phyloP scores from a whole-genome alignment of 1,284 basidiomycete species.

The Phenoliferia sp. region DNA sequence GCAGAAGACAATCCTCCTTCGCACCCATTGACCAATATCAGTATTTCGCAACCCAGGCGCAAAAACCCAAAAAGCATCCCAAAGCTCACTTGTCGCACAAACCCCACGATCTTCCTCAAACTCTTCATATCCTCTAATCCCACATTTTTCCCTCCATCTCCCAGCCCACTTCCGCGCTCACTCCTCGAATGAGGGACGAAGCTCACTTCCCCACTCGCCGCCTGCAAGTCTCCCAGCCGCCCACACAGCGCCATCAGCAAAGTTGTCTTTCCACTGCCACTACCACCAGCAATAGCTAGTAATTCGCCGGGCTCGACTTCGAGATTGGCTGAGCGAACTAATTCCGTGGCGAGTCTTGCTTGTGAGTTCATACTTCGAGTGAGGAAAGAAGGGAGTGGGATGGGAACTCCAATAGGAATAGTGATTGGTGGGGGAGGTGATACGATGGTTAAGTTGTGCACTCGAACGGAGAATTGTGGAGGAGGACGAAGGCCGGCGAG shows the following conservation, averaged over 20 bases:
- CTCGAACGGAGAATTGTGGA: not conserved
- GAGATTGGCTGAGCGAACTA: constrained; percentile 11
- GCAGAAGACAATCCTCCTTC: constrained; percentile 29
- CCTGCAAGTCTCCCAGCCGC: constrained; percentile 13
- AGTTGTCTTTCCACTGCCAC: constrained; percentile 21
- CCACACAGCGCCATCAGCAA: constrained; percentile 21
- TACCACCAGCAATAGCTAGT: constrained; percentile 24
- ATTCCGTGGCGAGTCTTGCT: constrained; percentile 2
- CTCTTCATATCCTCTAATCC: no score
- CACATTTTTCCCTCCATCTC: no score
- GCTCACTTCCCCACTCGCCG: constrained; percentile 10
- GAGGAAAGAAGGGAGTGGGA: constrained; percentile 17
- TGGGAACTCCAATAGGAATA: constrained; percentile 24
- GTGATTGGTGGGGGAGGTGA: constrained; percentile 12
- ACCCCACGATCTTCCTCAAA: constrained; percentile 22
- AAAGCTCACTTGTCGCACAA: constrained; percentile 10
- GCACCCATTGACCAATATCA: not conserved
- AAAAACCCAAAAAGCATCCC: not conserved
- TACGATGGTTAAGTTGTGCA: constrained; percentile 6
- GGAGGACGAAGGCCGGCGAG: constrained; percentile 8
- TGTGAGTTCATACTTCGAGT: not conserved
- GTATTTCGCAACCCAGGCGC: not conserved
- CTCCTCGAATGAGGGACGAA: not conserved
- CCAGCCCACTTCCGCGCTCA: no score
- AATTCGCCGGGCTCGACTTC: constrained; percentile 23